Conservation (phyloP, 768 basidiomycete genomes). For the Chlorophyllum brunneum region DNA sequence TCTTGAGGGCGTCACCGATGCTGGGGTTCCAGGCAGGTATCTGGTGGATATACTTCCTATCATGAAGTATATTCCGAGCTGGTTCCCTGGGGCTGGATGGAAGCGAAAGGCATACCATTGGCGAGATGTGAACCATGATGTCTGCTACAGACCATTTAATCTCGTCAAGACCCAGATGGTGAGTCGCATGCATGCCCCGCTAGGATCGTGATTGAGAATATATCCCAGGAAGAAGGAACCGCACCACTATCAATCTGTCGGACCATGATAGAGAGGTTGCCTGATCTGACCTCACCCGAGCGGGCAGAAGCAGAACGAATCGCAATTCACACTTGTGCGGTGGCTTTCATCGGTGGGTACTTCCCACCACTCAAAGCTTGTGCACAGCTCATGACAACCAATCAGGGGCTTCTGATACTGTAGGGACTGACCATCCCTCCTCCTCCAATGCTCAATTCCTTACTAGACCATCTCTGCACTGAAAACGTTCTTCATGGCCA, state of each 20-base stretch:
- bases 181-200: not conserved
- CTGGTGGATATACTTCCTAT: conserved; percentile 31
- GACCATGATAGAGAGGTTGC: conserved; percentile 2
- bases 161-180: conserved; percentile 29
- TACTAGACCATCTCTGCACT: conserved; percentile 13
- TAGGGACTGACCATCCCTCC: not conserved
- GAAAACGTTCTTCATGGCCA: conserved; percentile 16
- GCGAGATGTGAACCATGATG: conserved; percentile 23
- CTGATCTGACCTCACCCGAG: not conserved
- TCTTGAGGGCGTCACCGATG: conserved; percentile 22
- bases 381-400: not conserved
- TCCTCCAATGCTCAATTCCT: not conserved
- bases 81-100: conserved; percentile 36
- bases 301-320: not conserved
- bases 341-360: conserved; percentile 7
- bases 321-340: conserved; percentile 6
- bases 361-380: not conserved
- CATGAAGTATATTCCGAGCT: conserved; percentile 33
- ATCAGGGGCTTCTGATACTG: conserved; percentile 14
- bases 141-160: conserved; percentile 30
- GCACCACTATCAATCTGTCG: not conserved
- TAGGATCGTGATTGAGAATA: not conserved
- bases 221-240: not conserved
- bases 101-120: conserved; percentile 29
- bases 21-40: conserved; percentile 27